Evolutionary conservation across 345 rosid species (phyloP).

Genomic region (Camelina neglecta): DNA sequence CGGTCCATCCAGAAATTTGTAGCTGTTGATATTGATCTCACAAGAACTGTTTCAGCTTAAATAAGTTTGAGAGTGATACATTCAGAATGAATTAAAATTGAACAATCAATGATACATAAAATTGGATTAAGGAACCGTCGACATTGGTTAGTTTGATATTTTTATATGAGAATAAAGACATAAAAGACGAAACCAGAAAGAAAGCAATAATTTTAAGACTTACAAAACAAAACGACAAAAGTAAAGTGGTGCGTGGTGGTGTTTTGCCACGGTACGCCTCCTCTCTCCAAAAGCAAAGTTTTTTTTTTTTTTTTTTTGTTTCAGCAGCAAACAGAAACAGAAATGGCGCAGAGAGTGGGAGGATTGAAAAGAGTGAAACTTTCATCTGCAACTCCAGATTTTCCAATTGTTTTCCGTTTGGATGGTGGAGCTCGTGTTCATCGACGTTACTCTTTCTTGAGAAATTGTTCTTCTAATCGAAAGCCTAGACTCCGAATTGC

Average conservation of each 20-base stretch:
- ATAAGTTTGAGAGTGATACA: too few relatives aligned
- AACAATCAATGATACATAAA: too few relatives aligned
- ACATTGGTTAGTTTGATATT: background rate
- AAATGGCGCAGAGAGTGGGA: constrained; percentile 43
- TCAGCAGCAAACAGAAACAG: background rate
- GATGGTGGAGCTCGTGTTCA: constrained; percentile 8
- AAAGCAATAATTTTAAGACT: constrained; percentile 27
- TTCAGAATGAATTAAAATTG: too few relatives aligned
- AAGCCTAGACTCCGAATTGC: constrained; percentile 59
- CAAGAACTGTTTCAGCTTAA: too few relatives aligned
- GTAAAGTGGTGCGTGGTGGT: background rate
- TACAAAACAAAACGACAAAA: background rate
- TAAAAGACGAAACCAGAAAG: constrained; percentile 25
- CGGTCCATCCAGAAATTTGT: too few relatives aligned
- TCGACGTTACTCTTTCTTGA: constrained; percentile 32
- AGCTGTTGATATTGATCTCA: too few relatives aligned
- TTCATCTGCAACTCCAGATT: constrained; percentile 12
- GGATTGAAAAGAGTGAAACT: constrained; percentile 29
- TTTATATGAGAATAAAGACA: constrained; percentile 4
- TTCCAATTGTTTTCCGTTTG: background rate
- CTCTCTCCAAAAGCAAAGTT: background rate
- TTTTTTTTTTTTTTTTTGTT: background rate
- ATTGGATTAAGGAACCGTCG: background rate
- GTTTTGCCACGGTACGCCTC: constrained; percentile 40
- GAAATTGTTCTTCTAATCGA: constrained; percentile 42